These are phyloP conservation scores for Ogataea pini DNA, from an alignment of 805 yeast genomes.

Conservation along the genomic window DNA sequence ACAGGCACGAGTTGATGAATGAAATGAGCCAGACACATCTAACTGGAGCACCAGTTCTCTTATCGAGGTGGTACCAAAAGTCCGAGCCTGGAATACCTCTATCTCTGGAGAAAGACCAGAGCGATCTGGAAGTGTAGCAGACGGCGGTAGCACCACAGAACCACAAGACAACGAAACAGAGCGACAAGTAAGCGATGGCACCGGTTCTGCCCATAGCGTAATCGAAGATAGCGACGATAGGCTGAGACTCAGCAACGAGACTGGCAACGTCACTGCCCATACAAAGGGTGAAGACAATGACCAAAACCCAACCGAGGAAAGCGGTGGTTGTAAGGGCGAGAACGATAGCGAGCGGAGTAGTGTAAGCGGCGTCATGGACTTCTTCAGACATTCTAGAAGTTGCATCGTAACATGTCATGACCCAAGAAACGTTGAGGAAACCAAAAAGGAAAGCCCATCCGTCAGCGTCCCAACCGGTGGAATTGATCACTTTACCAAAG, in stretches of 20 bases:
- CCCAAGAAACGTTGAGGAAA: slow-evolving; percentile 61
- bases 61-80: slow-evolving; percentile 42
- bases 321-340: slow-evolving; percentile 53
- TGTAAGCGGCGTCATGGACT: slow-evolving; percentile 51
- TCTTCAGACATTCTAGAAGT: slow-evolving; percentile 58
- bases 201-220: slow-evolving; percentile 54
- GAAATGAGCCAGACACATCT: slow-evolving; percentile 46
- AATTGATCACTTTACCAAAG: slow-evolving; percentile 47
- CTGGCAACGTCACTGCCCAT: slow-evolving; percentile 42
- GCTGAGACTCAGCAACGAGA: slow-evolving; percentile 39
- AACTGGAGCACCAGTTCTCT: slow-evolving; percentile 44
- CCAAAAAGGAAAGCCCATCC: slow-evolving; percentile 61
- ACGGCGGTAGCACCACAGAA: slow-evolving; percentile 54
- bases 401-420: slow-evolving; percentile 58
- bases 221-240: slow-evolving; percentile 52
- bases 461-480: slow-evolving; percentile 50
- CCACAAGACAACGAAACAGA: slow-evolving; percentile 51
- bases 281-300: slow-evolving; percentile 47
- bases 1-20: slow-evolving; percentile 43
- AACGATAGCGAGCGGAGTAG: slow-evolving; percentile 61
- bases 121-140: slow-evolving; percentile 51
- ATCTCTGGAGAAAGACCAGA: slow-evolving; percentile 60
- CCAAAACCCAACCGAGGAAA: slow-evolving; percentile 49
- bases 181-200: slow-evolving; percentile 51
- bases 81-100: slow-evolving; percentile 50